Percentiles rank a stretch among this genome's conserved stretches.
These are phyloP conservation scores for Hemisphaericaspora xylofermentans DNA, from an alignment of 1,139 yeast genomes.

Conservation along the genomic window DNA sequence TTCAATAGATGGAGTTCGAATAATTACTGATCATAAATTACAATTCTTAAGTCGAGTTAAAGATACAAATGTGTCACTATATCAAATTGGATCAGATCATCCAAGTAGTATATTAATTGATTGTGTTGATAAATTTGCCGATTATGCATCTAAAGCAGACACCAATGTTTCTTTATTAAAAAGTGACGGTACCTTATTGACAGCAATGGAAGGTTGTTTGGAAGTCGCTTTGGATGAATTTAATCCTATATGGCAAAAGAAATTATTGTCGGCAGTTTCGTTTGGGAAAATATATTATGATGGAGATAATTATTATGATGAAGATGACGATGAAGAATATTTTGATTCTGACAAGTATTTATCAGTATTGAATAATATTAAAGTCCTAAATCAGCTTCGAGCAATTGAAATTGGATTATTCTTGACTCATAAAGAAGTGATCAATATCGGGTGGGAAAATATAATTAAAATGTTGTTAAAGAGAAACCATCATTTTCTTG, in stretches of 20 bases:
- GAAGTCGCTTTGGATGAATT: constrained; percentile 77
- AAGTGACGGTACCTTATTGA: constrained; percentile 49
- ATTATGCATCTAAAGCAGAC: constrained; percentile 80
- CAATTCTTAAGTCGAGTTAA: constrained; percentile 71
- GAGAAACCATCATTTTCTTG: constrained; percentile 62
- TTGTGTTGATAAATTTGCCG: constrained; percentile 70
- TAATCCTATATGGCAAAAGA: constrained; percentile 76
- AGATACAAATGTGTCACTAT: constrained; percentile 56
- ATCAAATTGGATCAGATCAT: constrained; percentile 78
- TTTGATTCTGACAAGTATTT: constrained; percentile 62
- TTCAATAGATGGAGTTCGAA: constrained; percentile 71
- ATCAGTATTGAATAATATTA: constrained; percentile 54
- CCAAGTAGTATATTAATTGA: constrained; percentile 83
- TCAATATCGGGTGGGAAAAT: constrained; percentile 49
- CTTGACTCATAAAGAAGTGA: constrained; percentile 57
- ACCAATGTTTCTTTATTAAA: constrained; percentile 63
- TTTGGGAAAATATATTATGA: constrained; percentile 76
- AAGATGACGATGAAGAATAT: constrained; percentile 21
- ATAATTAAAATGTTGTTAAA: constrained; percentile 58
- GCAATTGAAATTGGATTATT: constrained; percentile 65
- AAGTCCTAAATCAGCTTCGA: constrained; percentile 70
- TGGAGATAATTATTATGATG: constrained; percentile 16
- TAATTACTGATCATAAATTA: constrained; percentile 56
- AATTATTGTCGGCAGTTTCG: constrained; percentile 73
- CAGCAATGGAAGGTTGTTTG: constrained; percentile 72